A percentile compares a stretch with the other conserved stretches of the same genome.
phyloP scores from a whole-genome alignment of 2,329 filamentous ascomycete genomes.

The Raffaelea albimanens region DNA sequence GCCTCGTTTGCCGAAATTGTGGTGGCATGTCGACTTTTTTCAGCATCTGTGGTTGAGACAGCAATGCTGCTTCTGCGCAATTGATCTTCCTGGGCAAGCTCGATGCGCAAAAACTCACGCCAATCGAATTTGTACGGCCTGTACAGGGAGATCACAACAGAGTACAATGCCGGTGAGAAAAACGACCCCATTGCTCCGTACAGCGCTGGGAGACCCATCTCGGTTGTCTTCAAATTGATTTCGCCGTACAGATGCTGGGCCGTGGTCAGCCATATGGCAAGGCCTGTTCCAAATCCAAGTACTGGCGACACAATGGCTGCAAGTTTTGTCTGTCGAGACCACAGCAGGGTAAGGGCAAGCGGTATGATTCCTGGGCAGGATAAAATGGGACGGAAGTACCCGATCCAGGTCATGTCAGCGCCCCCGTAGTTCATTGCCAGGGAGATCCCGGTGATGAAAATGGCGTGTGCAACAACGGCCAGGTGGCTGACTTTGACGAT shows the following conservation, averaged over 20 bases:
- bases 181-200: slow-evolving; percentile 34
- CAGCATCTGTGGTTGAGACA: no score
- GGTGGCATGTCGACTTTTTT: no score
- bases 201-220: slow-evolving; percentile 28
- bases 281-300: slow-evolving; percentile 22
- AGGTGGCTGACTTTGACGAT: slow-evolving; percentile 23
- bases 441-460: slow-evolving; percentile 22
- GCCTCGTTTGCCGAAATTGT: no score
- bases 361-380: slow-evolving; percentile 22
- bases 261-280: slow-evolving; percentile 27
- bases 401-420: slow-evolving; percentile 28
- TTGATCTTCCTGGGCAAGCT: slow-evolving; percentile 30
- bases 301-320: slow-evolving; percentile 24
- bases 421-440: slow-evolving; percentile 25
- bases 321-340: slow-evolving; percentile 26
- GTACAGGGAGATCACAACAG: slow-evolving; percentile 31
- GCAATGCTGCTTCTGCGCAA: slow-evolving; percentile 4
- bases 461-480: slow-evolving; percentile 22
- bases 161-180: slow-evolving; percentile 35
- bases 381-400: slow-evolving; percentile 19
- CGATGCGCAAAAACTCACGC: slow-evolving; percentile 33
- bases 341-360: slow-evolving; percentile 25
- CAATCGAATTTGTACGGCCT: slow-evolving; percentile 24
- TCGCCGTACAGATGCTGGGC: slow-evolving; percentile 21
- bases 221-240: slow-evolving; percentile 25